Evolutionary conservation across 306 rosid species (phyloP), one percentile per base, ranked within the genome.

Genomic region (Cyamopsis tetragonoloba): DNA sequence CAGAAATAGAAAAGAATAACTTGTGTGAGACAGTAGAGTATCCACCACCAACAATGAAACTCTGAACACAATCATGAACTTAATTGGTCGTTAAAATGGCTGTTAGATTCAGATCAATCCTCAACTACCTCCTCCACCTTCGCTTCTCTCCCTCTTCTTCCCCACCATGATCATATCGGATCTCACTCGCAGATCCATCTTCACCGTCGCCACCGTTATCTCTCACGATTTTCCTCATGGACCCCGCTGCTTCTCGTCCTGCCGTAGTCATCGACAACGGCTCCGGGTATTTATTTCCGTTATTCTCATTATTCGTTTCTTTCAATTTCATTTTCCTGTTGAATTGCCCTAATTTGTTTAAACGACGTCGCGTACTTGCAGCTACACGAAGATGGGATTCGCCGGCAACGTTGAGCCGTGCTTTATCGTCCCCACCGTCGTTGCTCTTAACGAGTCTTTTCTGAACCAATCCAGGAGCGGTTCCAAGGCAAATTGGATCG

Each of bases 321-420:
- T 0, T 30, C 2, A 28, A 9, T n/a, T 18, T 53, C 55, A 70
- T 1, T 19, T 79, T 84, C 70, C 82, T 61, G 82, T 68, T 55
- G 62, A 61, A 80, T 75, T 72, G 63, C 70, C 77, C 72, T 56
- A 51, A 6, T 49, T 30, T 1, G 34, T n/a, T 39, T 64, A 55
- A 47, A 3, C 64, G 75, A 1, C 58, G 13, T 44, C 70, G 56
- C 70, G 56, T 3, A 18, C 2, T 64, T 63, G 55, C 82, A 95
- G 99, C 71, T 95, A 90, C 69, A 95, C 97, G 55, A 95, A 95
- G 84, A 95, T 95, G 99, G 99, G 99, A 31, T 95, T 86, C 51
- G 96, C 97, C 22, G 97, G 99, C 6, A 95, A 95, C 12, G 97
- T 95, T 39, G 99, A 95, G 70, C 99, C 99, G 6, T 95, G 97